These are phyloP conservation scores for Metahyphopichia silvanorum DNA, from an alignment of 805 yeast genomes.

Conservation along the genomic window DNA sequence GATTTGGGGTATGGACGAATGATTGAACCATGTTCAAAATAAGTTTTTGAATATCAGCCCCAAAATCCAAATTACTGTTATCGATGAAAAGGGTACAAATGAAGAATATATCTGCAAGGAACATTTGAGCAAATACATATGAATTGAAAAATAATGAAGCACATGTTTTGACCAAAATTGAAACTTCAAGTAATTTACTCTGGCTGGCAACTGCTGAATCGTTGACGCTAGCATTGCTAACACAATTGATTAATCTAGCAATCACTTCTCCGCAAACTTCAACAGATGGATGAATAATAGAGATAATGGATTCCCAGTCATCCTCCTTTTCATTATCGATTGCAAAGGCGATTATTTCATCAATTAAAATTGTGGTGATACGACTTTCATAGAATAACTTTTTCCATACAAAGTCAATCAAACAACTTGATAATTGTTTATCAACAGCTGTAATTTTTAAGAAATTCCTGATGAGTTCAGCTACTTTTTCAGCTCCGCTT, in stretches of 20 bases:
- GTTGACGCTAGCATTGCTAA: constrained; percentile 46
- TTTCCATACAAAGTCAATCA: constrained; percentile 66
- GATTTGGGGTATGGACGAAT: constrained; percentile 52
- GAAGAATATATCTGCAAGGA: constrained; percentile 68
- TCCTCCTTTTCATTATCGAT: constrained; percentile 78
- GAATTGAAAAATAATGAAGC: constrained; percentile 72
- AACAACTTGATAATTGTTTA: constrained; percentile 45
- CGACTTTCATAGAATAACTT: constrained; percentile 59
- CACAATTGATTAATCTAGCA: constrained; percentile 50
- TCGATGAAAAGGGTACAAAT: constrained; percentile 62
- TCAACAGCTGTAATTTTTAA: constrained; percentile 55
- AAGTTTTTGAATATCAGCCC: constrained; percentile 58
- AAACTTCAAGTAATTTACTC: constrained; percentile 65
- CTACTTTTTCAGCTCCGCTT: constrained; percentile 58
- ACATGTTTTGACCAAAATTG: constrained; percentile 60
- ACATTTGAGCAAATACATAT: constrained; percentile 55
- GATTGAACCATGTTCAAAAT: constrained; percentile 69
- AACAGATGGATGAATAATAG: constrained; percentile 70
- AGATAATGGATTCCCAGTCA: constrained; percentile 60
- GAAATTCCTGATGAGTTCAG: constrained; percentile 59
- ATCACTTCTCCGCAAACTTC: constrained; percentile 68
- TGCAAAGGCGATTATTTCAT: constrained; percentile 71
- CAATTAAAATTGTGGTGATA: constrained; percentile 56
- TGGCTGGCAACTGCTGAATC: constrained; percentile 39
- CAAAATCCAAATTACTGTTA: constrained; percentile 50